Percentiles rank a stretch among this genome's conserved stretches.
Evolutionary conservation across 225 moss, liverwort and hornwort genomes (phyloP).

Genomic region (Pseudoscleropodium purum): DNA sequence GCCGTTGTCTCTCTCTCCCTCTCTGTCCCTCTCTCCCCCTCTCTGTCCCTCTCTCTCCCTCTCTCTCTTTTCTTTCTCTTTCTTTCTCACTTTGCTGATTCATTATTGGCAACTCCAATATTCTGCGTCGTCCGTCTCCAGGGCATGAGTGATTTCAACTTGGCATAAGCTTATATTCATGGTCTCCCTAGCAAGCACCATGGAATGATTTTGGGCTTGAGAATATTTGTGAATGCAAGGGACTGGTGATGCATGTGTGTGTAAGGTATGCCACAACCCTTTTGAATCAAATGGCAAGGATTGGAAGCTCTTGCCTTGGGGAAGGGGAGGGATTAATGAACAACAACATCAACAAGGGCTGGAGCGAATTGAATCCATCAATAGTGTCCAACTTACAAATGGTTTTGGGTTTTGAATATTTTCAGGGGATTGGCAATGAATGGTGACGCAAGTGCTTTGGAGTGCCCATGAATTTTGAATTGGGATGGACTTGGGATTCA

Average conservation of each 20-base stretch:
- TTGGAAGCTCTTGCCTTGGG: background rate
- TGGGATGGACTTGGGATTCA: background rate
- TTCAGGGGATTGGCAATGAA: background rate
- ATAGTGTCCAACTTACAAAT: too few species aligned
- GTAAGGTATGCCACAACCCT: too few species aligned
- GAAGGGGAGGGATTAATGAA: background rate
- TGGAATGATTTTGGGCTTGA: background rate
- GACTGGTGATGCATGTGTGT: background rate
- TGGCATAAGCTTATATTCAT: background rate
- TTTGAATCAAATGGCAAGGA: background rate
- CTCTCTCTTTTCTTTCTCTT: background rate
- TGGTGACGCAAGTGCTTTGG: background rate
- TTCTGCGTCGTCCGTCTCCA: background rate
- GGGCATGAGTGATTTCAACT: background rate
- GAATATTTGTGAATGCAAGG: background rate
- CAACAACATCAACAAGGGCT: background rate
- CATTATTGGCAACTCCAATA: background rate
- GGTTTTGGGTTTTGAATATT: background rate
- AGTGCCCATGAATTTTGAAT: background rate
- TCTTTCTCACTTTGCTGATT: background rate
- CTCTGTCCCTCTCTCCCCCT: background rate
- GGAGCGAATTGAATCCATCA: background rate
- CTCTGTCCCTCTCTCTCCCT: background rate
- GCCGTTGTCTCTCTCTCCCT: background rate
- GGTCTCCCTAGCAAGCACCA: background rate